Conservation (phyloP, 1,284 basidiomycete species). For the Sphaerobolus stellatus region DNA sequence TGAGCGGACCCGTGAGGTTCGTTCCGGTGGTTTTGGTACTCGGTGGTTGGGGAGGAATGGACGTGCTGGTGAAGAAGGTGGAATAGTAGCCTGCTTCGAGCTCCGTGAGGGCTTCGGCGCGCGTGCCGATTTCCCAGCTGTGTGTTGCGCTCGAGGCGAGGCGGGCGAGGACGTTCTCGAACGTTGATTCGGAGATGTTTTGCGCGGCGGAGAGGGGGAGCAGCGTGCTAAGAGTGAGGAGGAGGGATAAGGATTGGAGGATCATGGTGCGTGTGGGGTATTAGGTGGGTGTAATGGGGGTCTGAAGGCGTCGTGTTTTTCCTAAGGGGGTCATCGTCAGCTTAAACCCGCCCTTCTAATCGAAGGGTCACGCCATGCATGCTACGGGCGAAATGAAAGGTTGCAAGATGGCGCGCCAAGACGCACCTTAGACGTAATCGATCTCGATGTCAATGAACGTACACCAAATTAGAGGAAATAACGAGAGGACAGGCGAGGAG, state of each 20-base stretch:
- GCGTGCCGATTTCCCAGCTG: conserved; percentile 85
- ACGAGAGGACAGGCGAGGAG: no score
- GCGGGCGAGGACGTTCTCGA: conserved; percentile 38
- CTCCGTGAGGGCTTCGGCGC: conserved; percentile 70
- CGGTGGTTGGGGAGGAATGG: conserved; percentile 42
- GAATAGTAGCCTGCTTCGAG: conserved; percentile 62
- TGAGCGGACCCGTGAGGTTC: conserved; percentile 53
- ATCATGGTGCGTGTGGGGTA: not conserved
- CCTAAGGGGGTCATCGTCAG: no score
- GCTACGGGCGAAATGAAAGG: no score
- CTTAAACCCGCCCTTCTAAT: no score
- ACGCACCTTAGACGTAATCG: no score
- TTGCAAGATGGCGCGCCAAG: no score
- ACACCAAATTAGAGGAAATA: no score
- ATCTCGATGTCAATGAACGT: no score
- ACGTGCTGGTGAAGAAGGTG: conserved; percentile 49
- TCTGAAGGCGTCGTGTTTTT: no score
- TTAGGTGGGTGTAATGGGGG: no score
- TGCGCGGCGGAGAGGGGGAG: conserved; percentile 21
- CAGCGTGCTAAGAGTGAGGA: not conserved
- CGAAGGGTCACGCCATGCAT: no score
- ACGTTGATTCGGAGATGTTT: conserved; percentile 33
- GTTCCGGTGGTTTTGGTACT: conserved; percentile 35
- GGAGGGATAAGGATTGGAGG: not conserved
- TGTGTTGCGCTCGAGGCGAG: conserved; percentile 48